Conservation (phyloP, 371 early-diverging fungal species). For the Mortierella sp. region DNA sequence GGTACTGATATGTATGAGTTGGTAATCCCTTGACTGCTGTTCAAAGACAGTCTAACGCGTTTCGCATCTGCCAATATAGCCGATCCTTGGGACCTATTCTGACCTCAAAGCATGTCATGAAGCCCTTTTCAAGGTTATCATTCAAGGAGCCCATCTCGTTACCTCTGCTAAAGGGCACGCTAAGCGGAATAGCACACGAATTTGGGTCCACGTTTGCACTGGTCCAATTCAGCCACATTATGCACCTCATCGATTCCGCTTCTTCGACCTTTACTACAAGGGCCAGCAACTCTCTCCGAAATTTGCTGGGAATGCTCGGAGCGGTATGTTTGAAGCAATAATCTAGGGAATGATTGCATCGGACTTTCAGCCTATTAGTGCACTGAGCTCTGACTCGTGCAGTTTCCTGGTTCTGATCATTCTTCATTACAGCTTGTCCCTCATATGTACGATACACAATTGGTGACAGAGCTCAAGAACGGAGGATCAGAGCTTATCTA, state of each 20-base stretch:
- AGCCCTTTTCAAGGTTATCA: constrained; percentile 67
- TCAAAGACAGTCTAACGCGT: too few species aligned
- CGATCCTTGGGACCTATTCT: constrained; percentile 66
- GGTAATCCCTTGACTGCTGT: too few species aligned
- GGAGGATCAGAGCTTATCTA: constrained; percentile 46
- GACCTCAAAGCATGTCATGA: constrained; percentile 72
- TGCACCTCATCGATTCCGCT: constrained; percentile 59
- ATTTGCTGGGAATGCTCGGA: constrained; percentile 41
- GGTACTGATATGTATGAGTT: too few species aligned
- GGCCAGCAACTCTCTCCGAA: constrained; percentile 28
- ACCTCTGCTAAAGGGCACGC: constrained; percentile 57
- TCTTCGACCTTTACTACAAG: constrained; percentile 9
- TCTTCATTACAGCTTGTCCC: constrained; percentile 27
- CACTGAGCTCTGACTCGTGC: not conserved
- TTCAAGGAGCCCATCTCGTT: constrained; percentile 62
- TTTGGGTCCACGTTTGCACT: constrained; percentile 76
- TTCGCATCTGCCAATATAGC: too few species aligned
- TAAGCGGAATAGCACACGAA: constrained; percentile 60
- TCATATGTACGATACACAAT: constrained; percentile 49
- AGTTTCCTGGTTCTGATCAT: not conserved
- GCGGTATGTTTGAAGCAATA: constrained; percentile 16
- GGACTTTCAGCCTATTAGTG: not conserved
- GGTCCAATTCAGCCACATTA: constrained; percentile 69
- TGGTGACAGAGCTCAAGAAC: constrained; percentile 50
- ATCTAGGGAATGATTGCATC: not conserved